These are phyloP conservation scores for Glycine latifolia DNA, from an alignment of 306 rosid genomes.

Conservation along the genomic window DNA sequence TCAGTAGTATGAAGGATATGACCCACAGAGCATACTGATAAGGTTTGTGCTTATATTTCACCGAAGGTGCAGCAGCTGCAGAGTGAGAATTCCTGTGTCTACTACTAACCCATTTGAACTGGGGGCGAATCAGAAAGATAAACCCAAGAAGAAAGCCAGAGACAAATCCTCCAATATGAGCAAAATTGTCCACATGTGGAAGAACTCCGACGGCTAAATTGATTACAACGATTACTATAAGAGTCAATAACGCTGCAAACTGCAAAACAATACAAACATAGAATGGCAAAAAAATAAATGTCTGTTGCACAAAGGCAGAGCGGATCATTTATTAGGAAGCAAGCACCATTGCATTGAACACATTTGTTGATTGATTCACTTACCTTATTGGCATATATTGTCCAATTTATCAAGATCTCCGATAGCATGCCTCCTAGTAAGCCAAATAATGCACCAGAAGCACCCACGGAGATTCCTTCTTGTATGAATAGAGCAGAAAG, in stretches of 20 bases:
- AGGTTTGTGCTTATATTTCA: conserved; percentile 67
- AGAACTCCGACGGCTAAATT: conserved; percentile 87
- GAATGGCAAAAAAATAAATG: conserved; percentile 41
- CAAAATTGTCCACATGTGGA: conserved; percentile 92
- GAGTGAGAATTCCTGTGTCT: conserved; percentile 48
- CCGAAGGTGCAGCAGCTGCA: conserved; percentile 42
- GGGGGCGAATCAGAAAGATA: conserved; percentile 77
- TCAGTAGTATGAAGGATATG: conserved; percentile 62
- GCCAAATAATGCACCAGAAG: conserved; percentile 94
- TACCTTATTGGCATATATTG: conserved; percentile 86
- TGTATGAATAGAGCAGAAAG: conserved; percentile 73
- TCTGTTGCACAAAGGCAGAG: conserved; percentile 11
- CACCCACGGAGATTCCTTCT: conserved; percentile 83
- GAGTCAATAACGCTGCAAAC: conserved; percentile 75
- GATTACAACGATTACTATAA: conserved; percentile 59
- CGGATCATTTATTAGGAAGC: conserved; percentile 30
- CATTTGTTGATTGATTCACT: conserved; percentile 9
- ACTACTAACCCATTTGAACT: conserved; percentile 69
- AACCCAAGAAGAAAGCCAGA: conserved; percentile 92
- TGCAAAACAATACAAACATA: conserved; percentile 48
- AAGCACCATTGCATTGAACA: conserved; percentile 7
- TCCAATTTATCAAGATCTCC: conserved; percentile 88
- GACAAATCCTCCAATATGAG: conserved; percentile 87
- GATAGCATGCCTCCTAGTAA: conserved; percentile 90
- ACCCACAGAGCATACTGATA: conserved; percentile 77